Evolutionary conservation across 768 basidiomycete genomes (phyloP).

Genomic region (Coprinopsis strossmayeri): DNA sequence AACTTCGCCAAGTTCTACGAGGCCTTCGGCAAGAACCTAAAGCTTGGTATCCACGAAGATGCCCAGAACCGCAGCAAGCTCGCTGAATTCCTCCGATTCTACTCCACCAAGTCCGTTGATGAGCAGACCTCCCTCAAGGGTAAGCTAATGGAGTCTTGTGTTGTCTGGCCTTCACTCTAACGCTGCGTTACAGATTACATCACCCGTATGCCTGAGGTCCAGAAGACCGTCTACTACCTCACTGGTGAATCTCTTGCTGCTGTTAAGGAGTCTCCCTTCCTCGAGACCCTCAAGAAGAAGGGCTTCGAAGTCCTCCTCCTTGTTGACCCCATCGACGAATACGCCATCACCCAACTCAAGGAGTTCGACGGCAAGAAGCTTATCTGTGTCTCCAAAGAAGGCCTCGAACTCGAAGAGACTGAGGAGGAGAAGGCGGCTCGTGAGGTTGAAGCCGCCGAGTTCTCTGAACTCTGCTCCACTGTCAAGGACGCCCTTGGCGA

Average conservation of each 20-base stretch:
- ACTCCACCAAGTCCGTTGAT: constrained; percentile 89
- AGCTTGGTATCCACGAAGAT: constrained; percentile 99
- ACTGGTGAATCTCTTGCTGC: constrained; percentile 95
- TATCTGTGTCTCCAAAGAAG: constrained; percentile 97
- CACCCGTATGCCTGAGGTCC: constrained; percentile 97
- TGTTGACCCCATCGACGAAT: constrained; percentile 98
- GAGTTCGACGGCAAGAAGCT: constrained; percentile 99
- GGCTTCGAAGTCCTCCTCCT: constrained; percentile 97
- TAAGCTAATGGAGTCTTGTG: too few species aligned
- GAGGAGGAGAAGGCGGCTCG: constrained; percentile 93
- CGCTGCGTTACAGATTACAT: constrained; percentile 72
- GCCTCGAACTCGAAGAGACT: constrained; percentile 97
- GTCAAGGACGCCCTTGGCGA: constrained; percentile 99
- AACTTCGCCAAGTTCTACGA: constrained; percentile 97
- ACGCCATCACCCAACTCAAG: constrained; percentile 97
- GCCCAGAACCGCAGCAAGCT: constrained; percentile 99
- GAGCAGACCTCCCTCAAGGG: constrained; percentile 94
- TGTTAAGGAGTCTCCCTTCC: constrained; percentile 93
- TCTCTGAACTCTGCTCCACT: constrained; percentile 82
- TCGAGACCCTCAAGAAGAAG: constrained; percentile 99
- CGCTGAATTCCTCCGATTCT: constrained; percentile 98
- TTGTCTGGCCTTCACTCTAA: too few species aligned
- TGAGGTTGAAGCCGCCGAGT: constrained; percentile 80
- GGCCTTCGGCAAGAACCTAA: constrained; percentile 98
- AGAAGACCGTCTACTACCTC: constrained; percentile 99